These are phyloP conservation scores for Huntiella savannae DNA, from an alignment of 2,329 filamentous ascomycete genomes.

Conservation along the genomic window DNA sequence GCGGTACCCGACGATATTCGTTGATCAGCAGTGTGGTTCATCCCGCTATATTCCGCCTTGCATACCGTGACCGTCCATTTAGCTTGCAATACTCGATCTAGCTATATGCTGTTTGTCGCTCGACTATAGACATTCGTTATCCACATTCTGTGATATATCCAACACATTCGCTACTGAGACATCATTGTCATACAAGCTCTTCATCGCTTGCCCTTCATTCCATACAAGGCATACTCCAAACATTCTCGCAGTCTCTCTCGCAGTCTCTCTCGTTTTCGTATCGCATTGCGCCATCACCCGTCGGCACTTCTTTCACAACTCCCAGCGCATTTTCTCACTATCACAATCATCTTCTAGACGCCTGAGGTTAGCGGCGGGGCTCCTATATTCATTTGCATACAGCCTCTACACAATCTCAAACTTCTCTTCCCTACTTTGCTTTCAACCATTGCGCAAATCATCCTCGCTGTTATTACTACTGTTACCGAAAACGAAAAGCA, in stretches of 20 bases:
- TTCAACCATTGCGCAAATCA: background rate
- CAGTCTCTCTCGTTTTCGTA: slow-evolving; percentile 11
- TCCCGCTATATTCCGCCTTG: too few species aligned
- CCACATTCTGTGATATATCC: background rate
- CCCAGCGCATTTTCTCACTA: background rate
- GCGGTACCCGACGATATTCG: too few species aligned
- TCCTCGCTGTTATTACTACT: background rate
- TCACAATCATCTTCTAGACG: background rate
- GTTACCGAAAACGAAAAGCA: too few species aligned
- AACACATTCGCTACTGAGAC: too few species aligned
- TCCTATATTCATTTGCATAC: background rate
- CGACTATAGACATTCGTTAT: background rate
- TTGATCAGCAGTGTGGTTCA: too few species aligned
- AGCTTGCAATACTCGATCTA: background rate
- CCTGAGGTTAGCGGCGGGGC: background rate
- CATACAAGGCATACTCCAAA: slow-evolving; percentile 2
- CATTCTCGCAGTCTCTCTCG: slow-evolving; percentile 13
- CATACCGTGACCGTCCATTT: background rate
- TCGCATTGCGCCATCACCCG: slow-evolving; percentile 2
- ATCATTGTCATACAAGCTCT: background rate
- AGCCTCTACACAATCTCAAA: background rate
- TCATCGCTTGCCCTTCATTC: too few species aligned
- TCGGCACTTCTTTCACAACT: background rate
- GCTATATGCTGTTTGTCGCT: background rate
- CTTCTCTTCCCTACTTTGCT: background rate